Percentiles rank a stretch among this genome's conserved stretches.
Evolutionary conservation across 2,329 filamentous ascomycete species (phyloP).

Genomic region (Akanthomyces lecanii): DNA sequence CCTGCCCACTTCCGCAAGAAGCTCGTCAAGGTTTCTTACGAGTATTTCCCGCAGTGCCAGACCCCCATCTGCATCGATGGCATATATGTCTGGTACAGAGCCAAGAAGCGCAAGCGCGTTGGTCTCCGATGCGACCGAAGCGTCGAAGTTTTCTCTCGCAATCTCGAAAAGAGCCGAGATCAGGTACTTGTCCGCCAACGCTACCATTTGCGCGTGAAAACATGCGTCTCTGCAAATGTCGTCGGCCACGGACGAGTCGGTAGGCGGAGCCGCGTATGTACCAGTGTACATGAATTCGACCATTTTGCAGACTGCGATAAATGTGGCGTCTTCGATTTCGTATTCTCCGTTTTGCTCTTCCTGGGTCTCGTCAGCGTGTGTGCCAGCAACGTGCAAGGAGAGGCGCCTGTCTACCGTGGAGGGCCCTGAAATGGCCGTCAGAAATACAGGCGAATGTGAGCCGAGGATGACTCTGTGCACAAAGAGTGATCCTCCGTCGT

Average conservation of each 20-base stretch:
- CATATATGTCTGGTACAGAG: background rate
- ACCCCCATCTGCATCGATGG: background rate
- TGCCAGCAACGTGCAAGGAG: background rate
- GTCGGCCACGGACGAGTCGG: too few relatives aligned
- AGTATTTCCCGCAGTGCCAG: background rate
- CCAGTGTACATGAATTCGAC: background rate
- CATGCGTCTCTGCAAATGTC: background rate
- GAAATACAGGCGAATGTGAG: background rate
- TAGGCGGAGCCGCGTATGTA: fast-evolving
- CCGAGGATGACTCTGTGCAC: background rate
- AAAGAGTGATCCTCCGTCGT: background rate
- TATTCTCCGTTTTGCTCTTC: fast-evolving
- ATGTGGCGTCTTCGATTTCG: background rate
- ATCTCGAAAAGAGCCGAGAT: background rate
- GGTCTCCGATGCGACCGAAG: background rate
- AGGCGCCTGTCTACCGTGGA: background rate
- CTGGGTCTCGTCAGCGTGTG: background rate
- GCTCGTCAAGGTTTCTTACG: background rate
- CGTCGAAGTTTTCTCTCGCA: background rate
- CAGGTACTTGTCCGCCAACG: background rate
- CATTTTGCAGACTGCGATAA: background rate
- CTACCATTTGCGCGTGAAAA: background rate
- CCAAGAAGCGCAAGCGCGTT: background rate
- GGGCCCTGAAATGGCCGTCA: background rate
- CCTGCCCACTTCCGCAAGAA: background rate